Conservation (phyloP, 768 basidiomycete species). For the Mycena vitilis region DNA sequence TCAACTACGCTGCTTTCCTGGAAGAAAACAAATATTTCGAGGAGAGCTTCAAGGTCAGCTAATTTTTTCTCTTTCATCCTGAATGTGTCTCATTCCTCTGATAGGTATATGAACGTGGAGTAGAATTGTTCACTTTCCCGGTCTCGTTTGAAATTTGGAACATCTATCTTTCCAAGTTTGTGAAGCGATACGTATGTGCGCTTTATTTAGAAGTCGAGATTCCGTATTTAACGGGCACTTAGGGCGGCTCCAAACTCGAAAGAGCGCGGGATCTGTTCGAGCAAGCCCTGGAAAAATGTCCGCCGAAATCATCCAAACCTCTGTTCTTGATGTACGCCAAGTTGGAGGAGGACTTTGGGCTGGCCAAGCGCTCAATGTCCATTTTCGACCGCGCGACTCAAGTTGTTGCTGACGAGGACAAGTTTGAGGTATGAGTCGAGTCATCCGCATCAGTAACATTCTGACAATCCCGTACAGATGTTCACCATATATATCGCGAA, state of each 20-base stretch:
- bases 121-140: constrained; percentile 97
- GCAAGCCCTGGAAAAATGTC: constrained; percentile 97
- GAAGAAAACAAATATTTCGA: constrained; percentile 99
- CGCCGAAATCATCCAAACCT: constrained; percentile 93
- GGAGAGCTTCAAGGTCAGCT: constrained; percentile 91
- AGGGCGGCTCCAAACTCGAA: constrained; percentile 95
- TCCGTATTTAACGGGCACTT: constrained; percentile 8
- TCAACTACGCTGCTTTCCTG: constrained; percentile 96
- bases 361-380: constrained; percentile 95
- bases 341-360: constrained; percentile 93
- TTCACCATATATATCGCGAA: constrained; percentile 98
- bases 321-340: constrained; percentile 97
- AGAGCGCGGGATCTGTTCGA: constrained; percentile 98
- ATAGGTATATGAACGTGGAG: constrained; percentile 95
- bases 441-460: no score
- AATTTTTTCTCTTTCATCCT: neutral
- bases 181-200: constrained; percentile 89
- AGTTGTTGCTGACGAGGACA: constrained; percentile 89
- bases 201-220: neutral
- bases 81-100: constrained; percentile 24
- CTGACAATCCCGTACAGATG: constrained; percentile 66
- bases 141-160: constrained; percentile 99
- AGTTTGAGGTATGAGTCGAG: constrained; percentile 80
- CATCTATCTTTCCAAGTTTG: constrained; percentile 96
- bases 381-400: constrained; percentile 94